Base-by-base conservation (phyloP, 306 rosid genomes). In the Fragaria vesca region DNA sequence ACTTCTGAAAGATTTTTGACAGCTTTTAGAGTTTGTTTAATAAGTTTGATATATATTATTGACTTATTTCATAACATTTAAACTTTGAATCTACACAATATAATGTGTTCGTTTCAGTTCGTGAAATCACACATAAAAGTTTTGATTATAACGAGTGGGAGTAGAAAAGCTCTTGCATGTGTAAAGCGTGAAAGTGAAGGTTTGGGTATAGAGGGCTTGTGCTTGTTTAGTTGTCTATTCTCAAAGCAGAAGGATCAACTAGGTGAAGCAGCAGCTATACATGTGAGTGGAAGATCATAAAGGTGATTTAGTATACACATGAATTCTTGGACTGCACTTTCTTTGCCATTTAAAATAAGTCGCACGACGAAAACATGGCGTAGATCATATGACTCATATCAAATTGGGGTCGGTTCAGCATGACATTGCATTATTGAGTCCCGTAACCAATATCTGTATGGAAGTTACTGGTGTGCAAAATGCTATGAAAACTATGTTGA, bases 281-380 rank as follows among this genome's bases (percentile, higher is more conserved):
- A n/a, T 4, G 28, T 40, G 11, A 43, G 78, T 43, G 28, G 69
- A 68, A 28, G 58, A 66, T 74, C 78, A 43, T 16, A 75, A 62
- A 46, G 79, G 61, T 30, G 61, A 62, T 32, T 26, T n/a, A 18
- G 57, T 57, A 60, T 30, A 30, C 60, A 61, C 47, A 9, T 45
- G 21, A 21, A 30, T 34, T 52, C 43, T n/a, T 55, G 62, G 15
- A 73, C 77, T n/a, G 17, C 2, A 16, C 16, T 3, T 30, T 43
- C 26, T 21, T 3, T 2, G 4, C 58, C 30, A 62, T 7, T 18
- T 62, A 63, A 75, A 62, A 43, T 60, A 32, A 63, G 68, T 46
- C 18, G 54, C 79, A 75, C 60, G 79, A 18, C n/a, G 36, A 75
- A 62, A 46, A 34, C 71, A 47, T 75, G 79, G 4, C 34, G 40